Evolutionary conservation across 1,139 yeast species (phyloP), one percentile per base, ranked within the genome.

Genomic region (Scheffersomyces lignicola): DNA sequence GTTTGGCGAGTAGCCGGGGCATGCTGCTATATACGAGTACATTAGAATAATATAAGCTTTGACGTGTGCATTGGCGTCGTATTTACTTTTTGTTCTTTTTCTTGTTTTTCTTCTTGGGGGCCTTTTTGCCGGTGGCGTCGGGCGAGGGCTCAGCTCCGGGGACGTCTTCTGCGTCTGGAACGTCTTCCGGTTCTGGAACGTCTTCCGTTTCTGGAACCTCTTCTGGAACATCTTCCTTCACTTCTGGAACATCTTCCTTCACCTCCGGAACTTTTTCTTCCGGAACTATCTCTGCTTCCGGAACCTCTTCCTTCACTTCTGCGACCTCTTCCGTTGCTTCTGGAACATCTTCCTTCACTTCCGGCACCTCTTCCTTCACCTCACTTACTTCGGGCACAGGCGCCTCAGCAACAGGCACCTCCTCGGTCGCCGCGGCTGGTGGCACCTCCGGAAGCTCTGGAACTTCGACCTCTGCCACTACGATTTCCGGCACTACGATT

Each of bases 1-100:
- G 47, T 90, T 90, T 68, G 97, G 97, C 30, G 97, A 90, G 65
- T 88, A 70, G n/a, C n/a, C n/a, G n/a, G n/a, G n/a, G n/a, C n/a
- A n/a, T n/a, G n/a, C n/a, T n/a, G n/a, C n/a, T n/a, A n/a, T n/a
- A n/a, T n/a, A n/a, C n/a, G n/a, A n/a, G n/a, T n/a, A 13, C 27
- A 33, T 33, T 22, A 18, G 28, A 32, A 22, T 29, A 31, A 24
- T 29, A 26, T 35, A 28, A 33, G 25, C 24, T 27, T 24, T 38
- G 24, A 30, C 24, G n/a, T n/a, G n/a, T n/a, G n/a, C n/a, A n/a
- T n/a, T n/a, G n/a, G n/a, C n/a, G n/a, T n/a, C n/a, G n/a, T n/a
- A n/a, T n/a, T 9, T 39, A 36, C 36, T 47, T 47, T 37, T 45
- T 45, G 26, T 45, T 47, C 24, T 47, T 47, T 29, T 46, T 45